phyloP scores from a whole-genome alignment of 2,329 filamentous ascomycete species.

The Arthrobotrys conoides region DNA sequence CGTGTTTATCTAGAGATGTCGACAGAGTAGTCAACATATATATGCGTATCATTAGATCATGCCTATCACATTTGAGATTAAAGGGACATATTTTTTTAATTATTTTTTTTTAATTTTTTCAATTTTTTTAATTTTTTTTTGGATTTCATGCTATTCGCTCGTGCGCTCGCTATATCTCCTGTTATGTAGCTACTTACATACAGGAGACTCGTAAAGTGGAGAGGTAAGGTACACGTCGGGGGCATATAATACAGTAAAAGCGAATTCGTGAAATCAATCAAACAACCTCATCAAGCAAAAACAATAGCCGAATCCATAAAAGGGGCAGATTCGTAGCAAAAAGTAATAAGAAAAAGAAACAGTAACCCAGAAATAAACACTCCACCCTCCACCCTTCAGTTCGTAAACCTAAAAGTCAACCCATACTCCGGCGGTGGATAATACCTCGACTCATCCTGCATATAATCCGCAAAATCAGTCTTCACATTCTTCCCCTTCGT shows the following conservation, averaged over 20 bases:
- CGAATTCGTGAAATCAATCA: no score
- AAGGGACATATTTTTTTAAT: no score
- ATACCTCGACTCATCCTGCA: neutral
- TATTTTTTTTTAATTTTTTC: no score
- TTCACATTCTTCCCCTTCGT: constrained; percentile 20
- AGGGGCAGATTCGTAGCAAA: neutral
- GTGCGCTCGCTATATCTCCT: neutral
- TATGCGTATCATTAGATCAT: no score
- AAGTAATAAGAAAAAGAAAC: neutral
- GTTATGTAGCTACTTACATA: neutral
- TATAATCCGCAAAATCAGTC: constrained; percentile 32
- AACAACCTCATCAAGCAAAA: neutral
- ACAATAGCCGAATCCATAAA: neutral
- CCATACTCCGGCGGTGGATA: constrained; percentile 10
- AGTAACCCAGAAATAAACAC: no score
- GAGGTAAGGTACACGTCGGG: neutral
- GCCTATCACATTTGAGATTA: no score
- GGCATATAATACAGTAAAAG: no score
- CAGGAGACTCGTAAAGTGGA: constrained; percentile 4
- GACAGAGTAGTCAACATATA: no score
- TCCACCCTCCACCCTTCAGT: no score
- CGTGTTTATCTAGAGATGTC: no score
- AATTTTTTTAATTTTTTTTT: no score
- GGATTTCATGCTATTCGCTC: no score
- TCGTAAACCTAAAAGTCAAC: neutral